Conservation (phyloP, 1,284 basidiomycete genomes). For the Cystobasidium pallidum region DNA sequence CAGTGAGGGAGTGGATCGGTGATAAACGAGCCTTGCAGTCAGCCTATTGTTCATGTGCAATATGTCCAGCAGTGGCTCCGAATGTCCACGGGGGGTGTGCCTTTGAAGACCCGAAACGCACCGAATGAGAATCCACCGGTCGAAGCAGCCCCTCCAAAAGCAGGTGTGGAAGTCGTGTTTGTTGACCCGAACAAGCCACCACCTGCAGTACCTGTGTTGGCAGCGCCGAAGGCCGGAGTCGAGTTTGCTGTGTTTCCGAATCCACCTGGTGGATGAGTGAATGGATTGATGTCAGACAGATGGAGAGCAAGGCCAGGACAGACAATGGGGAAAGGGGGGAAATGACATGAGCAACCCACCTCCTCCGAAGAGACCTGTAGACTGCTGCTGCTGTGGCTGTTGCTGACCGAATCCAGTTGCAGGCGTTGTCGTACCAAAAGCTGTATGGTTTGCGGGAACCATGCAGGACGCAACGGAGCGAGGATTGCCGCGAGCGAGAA, state of each 20-base stretch:
- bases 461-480: conserved; percentile 1
- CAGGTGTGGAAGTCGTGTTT: background rate
- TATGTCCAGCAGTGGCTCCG: background rate
- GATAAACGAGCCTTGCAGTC: background rate
- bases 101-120: background rate
- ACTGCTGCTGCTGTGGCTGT: conserved; percentile 30
- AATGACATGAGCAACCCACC: background rate
- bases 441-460: conserved; percentile 5
- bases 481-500: too few species aligned
- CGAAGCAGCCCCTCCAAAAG: background rate
- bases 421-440: conserved; percentile 19
- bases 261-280: conserved; percentile 4
- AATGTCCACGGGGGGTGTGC: too few species aligned
- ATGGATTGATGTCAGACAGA: background rate
- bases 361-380: conserved; percentile 13
- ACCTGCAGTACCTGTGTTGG: conserved; percentile 2
- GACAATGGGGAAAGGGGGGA: background rate
- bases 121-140: conserved; percentile 23
- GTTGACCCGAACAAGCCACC: conserved; percentile 22
- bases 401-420: conserved; percentile 33
- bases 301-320: too few species aligned
- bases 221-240: conserved; percentile 27
- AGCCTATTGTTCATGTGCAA: background rate
- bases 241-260: conserved; percentile 19
- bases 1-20: background rate